phyloP scores from a whole-genome alignment of 2,329 filamentous ascomycete species.

The Stachybotrys elegans region DNA sequence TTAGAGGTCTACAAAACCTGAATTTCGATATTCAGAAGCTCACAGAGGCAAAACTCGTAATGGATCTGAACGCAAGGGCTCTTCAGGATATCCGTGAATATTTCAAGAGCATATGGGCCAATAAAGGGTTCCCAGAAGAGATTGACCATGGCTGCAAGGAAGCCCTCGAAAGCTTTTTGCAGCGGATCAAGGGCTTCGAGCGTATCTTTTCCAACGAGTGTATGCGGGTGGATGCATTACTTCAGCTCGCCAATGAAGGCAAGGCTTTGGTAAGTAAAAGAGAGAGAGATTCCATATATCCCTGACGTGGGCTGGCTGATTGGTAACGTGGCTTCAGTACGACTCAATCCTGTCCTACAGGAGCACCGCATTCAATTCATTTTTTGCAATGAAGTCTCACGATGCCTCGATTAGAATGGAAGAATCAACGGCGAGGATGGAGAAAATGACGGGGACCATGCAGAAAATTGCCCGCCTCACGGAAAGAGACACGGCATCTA shows the following conservation, averaged over 20 bases:
- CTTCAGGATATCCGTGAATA: neutral
- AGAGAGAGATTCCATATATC: slow-evolving; percentile 5
- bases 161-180: neutral
- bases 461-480: slow-evolving; percentile 40
- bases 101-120: neutral
- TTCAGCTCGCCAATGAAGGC: slow-evolving; percentile 6
- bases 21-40: slow-evolving; percentile 8
- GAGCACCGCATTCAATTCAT: slow-evolving; percentile 12
- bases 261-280: neutral
- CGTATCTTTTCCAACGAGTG: neutral
- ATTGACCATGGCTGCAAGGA: neutral
- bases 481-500: slow-evolving; percentile 32
- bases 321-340: slow-evolving; percentile 13
- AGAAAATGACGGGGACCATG: slow-evolving; percentile 20
- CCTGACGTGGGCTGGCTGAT: too few species aligned
- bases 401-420: neutral
- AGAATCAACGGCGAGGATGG: slow-evolving; percentile 34
- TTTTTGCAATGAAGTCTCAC: slow-evolving; percentile 15
- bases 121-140: neutral
- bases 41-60: slow-evolving; percentile 2
- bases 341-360: slow-evolving; percentile 15
- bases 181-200: neutral
- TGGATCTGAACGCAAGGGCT: neutral
- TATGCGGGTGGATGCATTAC: neutral
- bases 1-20: neutral